Conservation (phyloP, 345 rosid species). For the Excoecaria agallocha region DNA sequence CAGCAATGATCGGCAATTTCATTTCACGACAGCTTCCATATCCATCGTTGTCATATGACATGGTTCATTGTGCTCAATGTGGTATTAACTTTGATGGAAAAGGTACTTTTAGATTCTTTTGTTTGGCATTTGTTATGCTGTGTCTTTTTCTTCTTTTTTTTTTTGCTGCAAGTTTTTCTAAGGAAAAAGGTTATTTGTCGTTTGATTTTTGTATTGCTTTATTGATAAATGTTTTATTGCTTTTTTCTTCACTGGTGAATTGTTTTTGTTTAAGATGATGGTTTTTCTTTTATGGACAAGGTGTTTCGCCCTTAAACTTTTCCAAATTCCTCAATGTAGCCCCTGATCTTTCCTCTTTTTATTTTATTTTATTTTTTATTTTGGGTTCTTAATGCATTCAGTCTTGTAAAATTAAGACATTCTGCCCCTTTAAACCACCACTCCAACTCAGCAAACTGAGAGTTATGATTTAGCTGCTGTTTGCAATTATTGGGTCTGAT, state of each 20-base stretch:
- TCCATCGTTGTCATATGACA: conserved; percentile 82
- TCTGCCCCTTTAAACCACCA: too few relatives aligned
- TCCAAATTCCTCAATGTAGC: too few relatives aligned
- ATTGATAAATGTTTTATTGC: neutral
- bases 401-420: too few relatives aligned
- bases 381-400: too few relatives aligned
- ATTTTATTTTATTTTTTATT: too few relatives aligned
- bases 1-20: conserved; percentile 91
- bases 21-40: conserved; percentile 80
- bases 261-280: neutral
- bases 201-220: conserved; percentile 10
- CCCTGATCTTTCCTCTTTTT: too few relatives aligned
- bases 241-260: neutral
- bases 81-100: conserved; percentile 82
- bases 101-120: conserved; percentile 45
- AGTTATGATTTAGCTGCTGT: too few relatives aligned
- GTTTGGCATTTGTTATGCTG: conserved; percentile 8
- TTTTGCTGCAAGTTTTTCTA: neutral
- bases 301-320: too few relatives aligned
- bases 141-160: neutral
- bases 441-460: too few relatives aligned
- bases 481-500: too few relatives aligned
- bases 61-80: conserved; percentile 98
- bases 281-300: too few relatives aligned
- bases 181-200: neutral